Percentiles rank a stretch among this genome's conserved stretches.
These are phyloP conservation scores for Blastocrithidia nonstop DNA, from an alignment of 208 protist genomes.

Conservation along the genomic window DNA sequence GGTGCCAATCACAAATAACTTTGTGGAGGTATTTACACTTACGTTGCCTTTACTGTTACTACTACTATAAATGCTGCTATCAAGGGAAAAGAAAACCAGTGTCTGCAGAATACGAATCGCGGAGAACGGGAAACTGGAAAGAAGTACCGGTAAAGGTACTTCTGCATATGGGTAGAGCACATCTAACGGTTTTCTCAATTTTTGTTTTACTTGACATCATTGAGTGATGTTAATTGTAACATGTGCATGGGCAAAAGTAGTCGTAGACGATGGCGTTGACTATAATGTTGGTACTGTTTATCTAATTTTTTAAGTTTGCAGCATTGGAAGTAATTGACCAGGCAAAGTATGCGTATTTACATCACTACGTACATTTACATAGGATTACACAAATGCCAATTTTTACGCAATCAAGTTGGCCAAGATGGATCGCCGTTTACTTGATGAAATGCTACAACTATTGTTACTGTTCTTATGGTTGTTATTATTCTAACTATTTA, in stretches of 20 bases:
- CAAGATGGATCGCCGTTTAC: background rate
- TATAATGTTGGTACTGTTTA: too few relatives aligned
- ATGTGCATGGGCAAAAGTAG: too few relatives aligned
- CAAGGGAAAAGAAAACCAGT: conserved; percentile 31
- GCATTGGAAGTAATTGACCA: background rate
- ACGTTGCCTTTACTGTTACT: background rate
- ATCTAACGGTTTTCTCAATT: conserved; percentile 20
- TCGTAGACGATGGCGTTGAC: too few relatives aligned
- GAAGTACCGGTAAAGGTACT: conserved; percentile 24
- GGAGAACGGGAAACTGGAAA: conserved; percentile 51
- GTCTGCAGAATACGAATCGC: conserved; percentile 51
- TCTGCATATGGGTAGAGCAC: conserved; percentile 24
- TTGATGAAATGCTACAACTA: conserved; percentile 1
- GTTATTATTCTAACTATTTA: background rate
- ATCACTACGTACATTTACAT: too few relatives aligned
- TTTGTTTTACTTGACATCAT: too few relatives aligned
- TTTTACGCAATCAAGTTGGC: too few relatives aligned
- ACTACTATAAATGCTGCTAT: too few relatives aligned
- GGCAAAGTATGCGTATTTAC: background rate
- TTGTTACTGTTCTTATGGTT: conserved; percentile 5
- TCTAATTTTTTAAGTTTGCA: too few relatives aligned
- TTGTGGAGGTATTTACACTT: conserved; percentile 33
- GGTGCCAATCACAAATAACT: conserved; percentile 47
- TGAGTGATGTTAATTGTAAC: too few relatives aligned
- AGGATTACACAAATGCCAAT: too few relatives aligned